phyloP scores from a whole-genome alignment of 257 asterid genomes.

The Salvia rosmarinus region DNA sequence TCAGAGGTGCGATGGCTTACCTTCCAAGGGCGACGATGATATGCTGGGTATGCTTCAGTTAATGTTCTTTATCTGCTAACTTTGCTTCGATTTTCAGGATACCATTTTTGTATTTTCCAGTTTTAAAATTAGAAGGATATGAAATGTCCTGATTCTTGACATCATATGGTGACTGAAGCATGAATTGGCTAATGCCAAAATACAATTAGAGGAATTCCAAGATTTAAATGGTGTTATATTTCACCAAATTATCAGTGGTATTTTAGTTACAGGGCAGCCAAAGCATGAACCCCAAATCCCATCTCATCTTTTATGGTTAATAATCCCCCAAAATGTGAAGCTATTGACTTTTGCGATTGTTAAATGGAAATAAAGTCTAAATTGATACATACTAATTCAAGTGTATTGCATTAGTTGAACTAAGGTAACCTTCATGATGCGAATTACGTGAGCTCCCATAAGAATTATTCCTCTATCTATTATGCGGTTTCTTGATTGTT shows the following conservation, averaged over 20 bases:
- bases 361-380: not conserved
- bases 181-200: constrained; percentile 2
- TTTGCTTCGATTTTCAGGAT: constrained; percentile 1
- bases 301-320: constrained; percentile 12
- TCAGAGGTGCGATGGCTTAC: constrained; percentile 91
- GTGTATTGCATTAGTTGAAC: not conserved
- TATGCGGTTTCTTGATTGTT: constrained; percentile 2
- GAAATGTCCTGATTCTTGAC: not conserved
- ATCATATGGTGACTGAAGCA: constrained; percentile 23
- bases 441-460: constrained; percentile 18
- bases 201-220: not conserved
- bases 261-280: not conserved
- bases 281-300: constrained; percentile 12
- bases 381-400: not conserved
- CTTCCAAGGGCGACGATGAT: constrained; percentile 76
- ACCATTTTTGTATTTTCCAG: not conserved
- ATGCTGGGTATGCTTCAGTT: constrained; percentile 66
- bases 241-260: no score
- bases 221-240: not conserved
- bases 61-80: constrained; percentile 25
- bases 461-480: constrained; percentile 8
- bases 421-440: not conserved
- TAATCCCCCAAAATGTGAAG: not conserved
- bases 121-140: constrained; percentile 8
- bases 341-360: constrained; percentile 3